These are phyloP conservation scores for Raphanus hybrid DNA, from an alignment of 441 rosid genomes.

Conservation along the genomic window DNA sequence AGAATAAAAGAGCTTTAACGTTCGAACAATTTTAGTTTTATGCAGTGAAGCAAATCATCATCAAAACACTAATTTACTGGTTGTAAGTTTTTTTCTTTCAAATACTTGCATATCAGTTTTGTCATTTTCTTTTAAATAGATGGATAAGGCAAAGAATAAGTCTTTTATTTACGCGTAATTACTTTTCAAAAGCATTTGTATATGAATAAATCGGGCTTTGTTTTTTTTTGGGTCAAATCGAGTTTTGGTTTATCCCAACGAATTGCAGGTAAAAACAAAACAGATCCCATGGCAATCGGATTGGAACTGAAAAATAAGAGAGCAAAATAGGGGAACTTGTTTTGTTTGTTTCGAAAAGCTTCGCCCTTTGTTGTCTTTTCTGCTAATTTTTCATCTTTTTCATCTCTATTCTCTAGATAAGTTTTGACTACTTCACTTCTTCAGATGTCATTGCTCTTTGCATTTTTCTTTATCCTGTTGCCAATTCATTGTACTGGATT, in stretches of 20 bases:
- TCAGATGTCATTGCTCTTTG: neutral
- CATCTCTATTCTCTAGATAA: constrained; percentile 16
- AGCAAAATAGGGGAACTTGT: constrained; percentile 35
- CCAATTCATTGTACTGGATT: neutral
- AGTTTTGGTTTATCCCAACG: constrained; percentile 22
- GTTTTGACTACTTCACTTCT: constrained; percentile 37
- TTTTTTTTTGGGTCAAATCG: neutral
- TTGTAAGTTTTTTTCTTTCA: neutral
- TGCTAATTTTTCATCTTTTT: constrained; percentile 4
- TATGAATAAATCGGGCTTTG: neutral
- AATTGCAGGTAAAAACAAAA: constrained; percentile 27
- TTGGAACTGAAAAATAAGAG: constrained; percentile 43
- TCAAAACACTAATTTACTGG: neutral
- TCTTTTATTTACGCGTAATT: neutral
- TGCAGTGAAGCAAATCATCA: neutral
- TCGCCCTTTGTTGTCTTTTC: constrained; percentile 27
- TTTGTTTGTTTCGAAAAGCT: constrained; percentile 41
- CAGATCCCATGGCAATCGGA: constrained; percentile 46
- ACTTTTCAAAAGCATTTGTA: neutral
- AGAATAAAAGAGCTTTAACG: neutral
- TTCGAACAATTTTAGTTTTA: neutral
- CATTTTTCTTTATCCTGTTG: neutral
- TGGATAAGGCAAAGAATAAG: neutral
- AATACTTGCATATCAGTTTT: neutral
- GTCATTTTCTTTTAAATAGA: constrained; percentile 14